A percentile compares a stretch with the other conserved stretches of the same genome.
Conservation (phyloP, 495 filamentous ascomycete genomes). For the Trichoderma virens region DNA sequence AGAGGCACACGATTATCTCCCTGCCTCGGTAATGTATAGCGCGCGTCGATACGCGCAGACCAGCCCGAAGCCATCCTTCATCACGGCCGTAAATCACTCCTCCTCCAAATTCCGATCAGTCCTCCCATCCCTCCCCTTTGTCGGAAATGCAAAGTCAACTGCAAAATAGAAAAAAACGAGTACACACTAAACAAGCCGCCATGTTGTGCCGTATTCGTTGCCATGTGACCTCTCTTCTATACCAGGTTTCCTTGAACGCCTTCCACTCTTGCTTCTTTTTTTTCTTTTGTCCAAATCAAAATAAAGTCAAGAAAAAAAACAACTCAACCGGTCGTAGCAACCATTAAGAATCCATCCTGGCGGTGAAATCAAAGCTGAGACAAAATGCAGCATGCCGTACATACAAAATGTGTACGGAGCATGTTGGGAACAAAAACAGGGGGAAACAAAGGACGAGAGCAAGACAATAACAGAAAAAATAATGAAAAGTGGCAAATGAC, state of each 20-base stretch:
- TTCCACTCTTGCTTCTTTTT: conserved; percentile 6
- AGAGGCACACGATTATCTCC: not conserved
- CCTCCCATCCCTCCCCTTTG: not conserved
- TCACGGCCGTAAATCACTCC: not conserved
- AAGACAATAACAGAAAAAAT: not conserved
- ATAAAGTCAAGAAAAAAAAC: not conserved
- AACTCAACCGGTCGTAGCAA: conserved; percentile 1
- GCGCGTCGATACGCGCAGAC: not conserved
- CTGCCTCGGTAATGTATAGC: not conserved
- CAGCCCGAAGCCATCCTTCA: not conserved
- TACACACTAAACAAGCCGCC: conserved; percentile 4
- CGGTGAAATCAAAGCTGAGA: not conserved
- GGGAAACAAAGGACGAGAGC: not conserved
- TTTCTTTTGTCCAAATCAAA: conserved; percentile 6
- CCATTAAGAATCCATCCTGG: conserved; percentile 1
- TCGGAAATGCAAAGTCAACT: not conserved
- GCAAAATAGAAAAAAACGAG: not conserved
- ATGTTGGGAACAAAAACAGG: not conserved
- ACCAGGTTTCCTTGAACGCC: conserved; percentile 10
- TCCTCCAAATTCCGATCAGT: not conserved
- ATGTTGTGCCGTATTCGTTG: conserved; percentile 7
- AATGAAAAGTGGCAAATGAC: conserved; percentile 6
- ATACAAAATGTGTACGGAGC: not conserved
- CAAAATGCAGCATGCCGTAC: not conserved
- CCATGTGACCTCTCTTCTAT: conserved; percentile 11